phyloP scores from a whole-genome alignment of 768 basidiomycete species.

The Lactarius sp. region DNA sequence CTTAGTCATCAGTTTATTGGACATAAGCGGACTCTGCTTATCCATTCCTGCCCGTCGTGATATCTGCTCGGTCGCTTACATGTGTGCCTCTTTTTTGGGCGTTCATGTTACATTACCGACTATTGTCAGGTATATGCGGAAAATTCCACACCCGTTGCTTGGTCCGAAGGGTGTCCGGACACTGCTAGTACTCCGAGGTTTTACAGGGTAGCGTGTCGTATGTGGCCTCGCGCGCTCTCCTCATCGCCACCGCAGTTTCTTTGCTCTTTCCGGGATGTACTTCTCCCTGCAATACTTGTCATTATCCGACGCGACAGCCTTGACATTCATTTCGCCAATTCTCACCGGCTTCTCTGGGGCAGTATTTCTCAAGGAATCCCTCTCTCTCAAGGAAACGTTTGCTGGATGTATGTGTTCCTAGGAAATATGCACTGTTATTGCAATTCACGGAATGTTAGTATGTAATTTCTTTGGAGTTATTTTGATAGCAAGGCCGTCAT shows the following conservation, averaged over 20 bases:
- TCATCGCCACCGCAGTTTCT: constrained; percentile 45
- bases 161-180: constrained; percentile 66
- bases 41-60: too few species aligned
- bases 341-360: constrained; percentile 58
- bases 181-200: constrained; percentile 52
- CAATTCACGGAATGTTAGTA: constrained; percentile 34
- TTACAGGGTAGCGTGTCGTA: constrained; percentile 44
- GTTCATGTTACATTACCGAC: neutral
- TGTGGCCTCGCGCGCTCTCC: neutral
- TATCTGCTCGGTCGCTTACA: constrained; percentile 46
- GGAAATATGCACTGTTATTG: neutral
- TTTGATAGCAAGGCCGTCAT: constrained; percentile 73
- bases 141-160: constrained; percentile 52
- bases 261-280: constrained; percentile 63
- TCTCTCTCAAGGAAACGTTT: constrained; percentile 49
- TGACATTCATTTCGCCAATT: constrained; percentile 72
- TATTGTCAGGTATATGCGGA: constrained; percentile 34
- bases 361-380: constrained; percentile 55
- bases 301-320: constrained; percentile 69
- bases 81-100: constrained; percentile 32
- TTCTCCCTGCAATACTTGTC: constrained; percentile 70
- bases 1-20: too few species aligned
- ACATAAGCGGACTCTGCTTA: too few species aligned
- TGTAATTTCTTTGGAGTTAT: constrained; percentile 71
- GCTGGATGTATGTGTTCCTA: constrained; percentile 41